A percentile compares a stretch with the other conserved stretches of the same genome.
These are phyloP conservation scores for Zoysia japonica DNA, from an alignment of 176 grass and related monocot genomes.

Conservation along the genomic window DNA sequence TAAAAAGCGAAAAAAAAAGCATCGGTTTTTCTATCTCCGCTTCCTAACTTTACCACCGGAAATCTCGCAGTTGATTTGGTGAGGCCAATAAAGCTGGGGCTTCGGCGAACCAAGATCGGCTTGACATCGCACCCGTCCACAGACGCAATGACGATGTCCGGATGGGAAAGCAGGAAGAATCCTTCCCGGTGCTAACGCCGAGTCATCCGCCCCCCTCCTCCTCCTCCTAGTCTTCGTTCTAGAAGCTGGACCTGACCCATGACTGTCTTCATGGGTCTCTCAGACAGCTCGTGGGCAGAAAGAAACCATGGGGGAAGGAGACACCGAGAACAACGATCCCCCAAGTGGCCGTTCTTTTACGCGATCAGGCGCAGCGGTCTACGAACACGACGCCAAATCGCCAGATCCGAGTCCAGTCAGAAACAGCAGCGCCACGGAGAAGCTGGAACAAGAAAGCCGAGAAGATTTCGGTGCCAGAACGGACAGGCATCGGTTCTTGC, in stretches of 20 bases:
- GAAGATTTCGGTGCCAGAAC: background rate
- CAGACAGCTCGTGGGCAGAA: constrained; percentile 24
- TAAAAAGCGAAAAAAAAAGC: background rate
- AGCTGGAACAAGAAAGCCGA: constrained; percentile 6
- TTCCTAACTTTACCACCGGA: background rate
- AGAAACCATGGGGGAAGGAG: background rate
- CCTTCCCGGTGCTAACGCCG: background rate
- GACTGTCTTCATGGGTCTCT: background rate
- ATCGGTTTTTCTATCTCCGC: background rate
- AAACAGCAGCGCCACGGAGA: background rate
- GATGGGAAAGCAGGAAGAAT: background rate
- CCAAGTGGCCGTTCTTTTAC: constrained; percentile 20
- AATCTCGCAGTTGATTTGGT: constrained; percentile 31
- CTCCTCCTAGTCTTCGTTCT: background rate
- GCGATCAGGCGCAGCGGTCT: background rate
- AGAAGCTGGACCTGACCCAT: constrained; percentile 30
- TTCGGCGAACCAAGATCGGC: background rate
- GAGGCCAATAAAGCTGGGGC: background rate
- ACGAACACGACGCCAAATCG: background rate
- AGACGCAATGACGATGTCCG: constrained; percentile 17
- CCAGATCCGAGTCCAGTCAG: constrained; percentile 16
- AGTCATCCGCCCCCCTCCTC: background rate
- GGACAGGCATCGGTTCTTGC: constrained; percentile 25
- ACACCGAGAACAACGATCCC: too few relatives aligned
- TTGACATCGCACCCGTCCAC: background rate